These are phyloP conservation scores for Talaromyces sp. DNA, from an alignment of 2,329 filamentous ascomycete genomes.

Conservation along the genomic window DNA sequence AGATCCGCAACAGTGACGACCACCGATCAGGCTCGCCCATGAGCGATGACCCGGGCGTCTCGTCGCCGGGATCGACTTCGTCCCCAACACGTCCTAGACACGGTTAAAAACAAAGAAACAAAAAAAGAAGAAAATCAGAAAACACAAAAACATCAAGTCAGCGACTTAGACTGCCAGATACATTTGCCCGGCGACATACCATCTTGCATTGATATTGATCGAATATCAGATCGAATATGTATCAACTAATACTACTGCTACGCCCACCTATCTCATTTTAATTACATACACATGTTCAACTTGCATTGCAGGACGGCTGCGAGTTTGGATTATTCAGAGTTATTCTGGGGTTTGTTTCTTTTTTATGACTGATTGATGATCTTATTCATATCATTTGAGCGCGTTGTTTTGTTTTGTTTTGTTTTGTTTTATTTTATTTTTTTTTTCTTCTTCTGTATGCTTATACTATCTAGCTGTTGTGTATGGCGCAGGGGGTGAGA, in stretches of 20 bases:
- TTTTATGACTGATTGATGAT: not conserved
- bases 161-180: not conserved
- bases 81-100: slow-evolving; percentile 21
- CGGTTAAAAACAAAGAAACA: not conserved
- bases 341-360: not conserved
- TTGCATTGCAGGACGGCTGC: slow-evolving; percentile 1
- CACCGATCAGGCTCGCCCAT: slow-evolving; percentile 24
- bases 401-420: not conserved
- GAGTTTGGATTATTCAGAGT: not conserved
- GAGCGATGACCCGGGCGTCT: slow-evolving; percentile 7
- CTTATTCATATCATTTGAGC: not conserved
- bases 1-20: slow-evolving; percentile 33
- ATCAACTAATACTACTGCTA: not conserved
- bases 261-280: not conserved
- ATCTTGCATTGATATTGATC: not conserved
- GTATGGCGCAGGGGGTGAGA: slow-evolving; percentile 1
- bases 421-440: not conserved
- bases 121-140: not conserved
- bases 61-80: slow-evolving; percentile 16
- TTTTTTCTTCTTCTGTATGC: not conserved
- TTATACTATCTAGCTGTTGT: not conserved
- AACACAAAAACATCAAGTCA: not conserved
- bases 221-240: not conserved
- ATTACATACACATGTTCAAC: not conserved
- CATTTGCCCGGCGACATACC: not conserved